phyloP scores from a whole-genome alignment of 129 eudicot genomes.

The Tagetes patula region DNA sequence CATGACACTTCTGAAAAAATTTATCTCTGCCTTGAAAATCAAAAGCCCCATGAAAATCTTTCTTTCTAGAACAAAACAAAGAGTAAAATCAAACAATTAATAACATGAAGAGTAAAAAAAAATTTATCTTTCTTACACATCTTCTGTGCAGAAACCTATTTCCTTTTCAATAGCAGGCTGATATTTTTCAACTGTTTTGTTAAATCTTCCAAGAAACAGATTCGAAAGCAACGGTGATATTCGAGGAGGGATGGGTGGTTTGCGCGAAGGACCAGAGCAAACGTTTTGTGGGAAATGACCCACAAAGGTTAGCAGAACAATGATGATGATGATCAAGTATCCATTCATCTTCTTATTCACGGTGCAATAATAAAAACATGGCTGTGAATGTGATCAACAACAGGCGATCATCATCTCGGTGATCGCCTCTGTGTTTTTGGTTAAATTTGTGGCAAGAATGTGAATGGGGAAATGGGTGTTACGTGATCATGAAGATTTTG shows the following conservation, averaged over 20 bases:
- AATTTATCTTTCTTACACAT: conserved; percentile 61
- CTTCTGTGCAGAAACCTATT: conserved; percentile 69
- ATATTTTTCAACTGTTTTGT: conserved; percentile 50
- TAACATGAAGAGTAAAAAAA: conserved; percentile 13
- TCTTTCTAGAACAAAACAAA: conserved; percentile 45
- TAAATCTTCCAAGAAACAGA: conserved; percentile 55
- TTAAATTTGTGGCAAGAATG: background rate
- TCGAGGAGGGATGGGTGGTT: conserved; percentile 18
- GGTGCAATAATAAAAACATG: conserved; percentile 27
- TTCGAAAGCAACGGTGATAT: conserved; percentile 47
- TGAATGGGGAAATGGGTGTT: conserved; percentile 2
- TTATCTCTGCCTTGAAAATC: conserved; percentile 49
- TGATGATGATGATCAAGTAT: conserved; percentile 25
- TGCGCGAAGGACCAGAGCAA: conserved; percentile 24
- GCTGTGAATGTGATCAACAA: background rate
- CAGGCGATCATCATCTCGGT: background rate
- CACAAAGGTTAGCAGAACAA: conserved; percentile 29
- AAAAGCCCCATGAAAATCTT: conserved; percentile 77
- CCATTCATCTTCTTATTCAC: conserved; percentile 35
- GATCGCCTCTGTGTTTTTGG: background rate
- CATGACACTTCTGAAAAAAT: conserved; percentile 37
- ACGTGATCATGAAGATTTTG: background rate
- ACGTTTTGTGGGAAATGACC: conserved; percentile 33
- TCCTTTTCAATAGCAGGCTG: conserved; percentile 52
- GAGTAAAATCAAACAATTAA: background rate